Evolutionary conservation across 345 rosid genomes (phyloP), one percentile per base, ranked within the genome.

Genomic region (Brassica nigra): DNA sequence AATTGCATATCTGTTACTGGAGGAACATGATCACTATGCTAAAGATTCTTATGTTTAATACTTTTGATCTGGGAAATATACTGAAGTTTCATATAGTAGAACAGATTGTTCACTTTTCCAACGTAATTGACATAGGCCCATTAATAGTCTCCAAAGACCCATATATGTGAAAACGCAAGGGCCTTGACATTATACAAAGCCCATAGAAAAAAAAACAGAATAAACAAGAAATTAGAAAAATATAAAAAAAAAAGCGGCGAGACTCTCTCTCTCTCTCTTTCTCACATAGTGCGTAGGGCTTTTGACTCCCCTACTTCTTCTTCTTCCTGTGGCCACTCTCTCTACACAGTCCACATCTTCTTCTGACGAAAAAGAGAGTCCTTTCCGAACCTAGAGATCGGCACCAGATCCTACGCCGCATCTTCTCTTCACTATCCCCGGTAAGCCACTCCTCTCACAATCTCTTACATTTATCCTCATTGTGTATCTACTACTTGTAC

Each of bases 251-350:
- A 31, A 63, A 63, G 81, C 33, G 71, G 71, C 37, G 70, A 77
- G 67, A 55, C 59, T 54, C 59, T 54, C 23, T 52, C 6, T 62
- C 70, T 64, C 37, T 59, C 52, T 59, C 10, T 62, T 49, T 64
- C 39, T 62, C 42, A 34, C 57, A 70, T 64, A 42, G 72, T 78
- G 70, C 37, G 82, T 73, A 79, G 82, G 82, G 82, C 82, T 79
- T 79, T 79, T 58, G 82, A 67, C 82, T 79, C 73, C 49, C 69
- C 70, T 55, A 15, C 80, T 34, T 33, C 76, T 78, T 18, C 81
- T 27, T 70, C 66, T 10, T 33, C 55, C 78, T 73, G 8, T 79
- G 44, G 65, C 78, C 70, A 67, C 82, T 73, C 82, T 79, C 74
- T 34, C 18, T 18, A 66, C 47, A 64, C 75, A 73, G 78, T 79